Evolutionary conservation across 352 stramenopile species (phyloP), one percentile per base, ranked within the genome.

Genomic region (Globisporangium splendens): DNA sequence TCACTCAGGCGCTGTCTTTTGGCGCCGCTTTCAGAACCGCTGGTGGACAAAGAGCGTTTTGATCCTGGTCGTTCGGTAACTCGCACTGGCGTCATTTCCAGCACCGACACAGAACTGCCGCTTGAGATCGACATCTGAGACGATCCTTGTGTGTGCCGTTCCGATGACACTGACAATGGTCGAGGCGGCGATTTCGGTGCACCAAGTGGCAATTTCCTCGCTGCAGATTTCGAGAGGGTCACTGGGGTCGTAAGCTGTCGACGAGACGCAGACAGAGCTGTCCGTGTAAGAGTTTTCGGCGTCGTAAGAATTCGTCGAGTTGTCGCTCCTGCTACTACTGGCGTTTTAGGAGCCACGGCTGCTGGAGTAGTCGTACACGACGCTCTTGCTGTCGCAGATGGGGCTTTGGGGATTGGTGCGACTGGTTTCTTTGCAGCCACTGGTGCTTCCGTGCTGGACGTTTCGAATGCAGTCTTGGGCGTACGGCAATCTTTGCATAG

Each of bases 401-500:
- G 57, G 1, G 39, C 51, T 39, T 43, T 42, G 21, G 57, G 50
- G 12, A 52, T 50, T 28, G 49, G 49, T 38, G 50, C 28, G 12
- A 33, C 39, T 44, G 39, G 39, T 44, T 44, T 44, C 39, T 44
- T 20, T 53, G 28, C 35, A 35, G 31, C 8, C 20, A 8, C 41
- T 46, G 41, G 8, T 18, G 17, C 13, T 41, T 57, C 38, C 22
- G 46, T 50, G 39, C 15, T 8, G 4, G 21, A 13, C 46, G 49
- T 66, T 55, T 69, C 69, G 28, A 52, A 46, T n/a, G 57, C 48
- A n/a, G 58, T 58, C 20, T 63, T 80, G 7, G 61, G 35, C 18
- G 61, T 66, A 8, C 66, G 56, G 41, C 80, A 90, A n/a, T 73
- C 69, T 5, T 67, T 75, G 59, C 80, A 90, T 39, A 72, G 46